Evolutionary conservation across 257 asterid species (phyloP).

Genomic region (Striga asiatica): DNA sequence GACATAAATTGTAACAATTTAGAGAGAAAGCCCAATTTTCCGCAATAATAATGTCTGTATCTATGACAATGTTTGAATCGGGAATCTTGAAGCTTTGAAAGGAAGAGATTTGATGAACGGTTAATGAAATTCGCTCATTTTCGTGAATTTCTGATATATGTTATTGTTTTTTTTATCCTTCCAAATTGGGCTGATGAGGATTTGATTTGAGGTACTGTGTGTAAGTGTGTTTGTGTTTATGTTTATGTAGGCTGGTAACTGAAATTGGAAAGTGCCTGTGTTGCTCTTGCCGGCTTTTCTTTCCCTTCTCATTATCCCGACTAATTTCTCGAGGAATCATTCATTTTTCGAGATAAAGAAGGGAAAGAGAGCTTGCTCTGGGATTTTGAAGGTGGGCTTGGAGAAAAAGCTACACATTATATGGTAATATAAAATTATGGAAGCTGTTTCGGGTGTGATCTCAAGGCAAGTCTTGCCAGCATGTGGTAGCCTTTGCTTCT

Average conservation of each 20-base stretch:
- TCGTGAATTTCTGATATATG: too few relatives aligned
- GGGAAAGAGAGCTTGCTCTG: conserved; percentile 59
- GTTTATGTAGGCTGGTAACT: conserved; percentile 49
- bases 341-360: conserved; percentile 31
- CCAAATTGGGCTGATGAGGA: conserved; percentile 18
- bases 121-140: conserved; percentile 14
- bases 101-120: not conserved
- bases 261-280: conserved; percentile 27
- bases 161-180: not conserved
- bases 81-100: not conserved
- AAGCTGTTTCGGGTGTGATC: conserved; percentile 71
- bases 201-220: conserved; percentile 26
- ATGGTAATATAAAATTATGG: conserved; percentile 30
- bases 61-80: not conserved
- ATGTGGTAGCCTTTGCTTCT: conserved; percentile 85
- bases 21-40: not conserved
- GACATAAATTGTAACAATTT: too few relatives aligned
- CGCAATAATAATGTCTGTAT: not conserved
- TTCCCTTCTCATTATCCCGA: conserved; percentile 45
- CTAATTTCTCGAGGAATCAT: conserved; percentile 13
- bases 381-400: conserved; percentile 16
- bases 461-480: conserved; percentile 96
- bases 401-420: not conserved
- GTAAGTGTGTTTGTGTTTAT: conserved; percentile 13
- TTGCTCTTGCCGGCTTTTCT: conserved; percentile 37